phyloP scores from a whole-genome alignment of 225 moss, liverwort and hornwort species.

The Asterella californica region DNA sequence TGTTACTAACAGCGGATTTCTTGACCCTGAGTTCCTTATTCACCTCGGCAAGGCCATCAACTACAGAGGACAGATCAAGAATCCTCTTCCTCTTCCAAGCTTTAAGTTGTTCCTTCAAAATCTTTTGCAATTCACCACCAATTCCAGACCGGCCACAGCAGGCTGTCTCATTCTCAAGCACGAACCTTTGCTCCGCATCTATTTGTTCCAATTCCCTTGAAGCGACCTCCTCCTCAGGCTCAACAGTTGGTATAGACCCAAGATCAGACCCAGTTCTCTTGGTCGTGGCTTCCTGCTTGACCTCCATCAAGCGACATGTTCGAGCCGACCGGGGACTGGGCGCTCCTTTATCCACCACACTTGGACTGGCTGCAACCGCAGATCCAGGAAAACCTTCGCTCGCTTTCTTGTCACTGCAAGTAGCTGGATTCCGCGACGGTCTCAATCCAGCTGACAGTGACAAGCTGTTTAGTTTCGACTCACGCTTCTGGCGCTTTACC shows the following conservation, averaged over 20 bases:
- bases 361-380: neutral
- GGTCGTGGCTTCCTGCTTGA: neutral
- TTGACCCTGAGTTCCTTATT: slow-evolving; percentile 18
- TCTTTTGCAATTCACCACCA: neutral
- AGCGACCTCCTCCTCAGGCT: neutral
- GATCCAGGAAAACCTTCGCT: neutral
- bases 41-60: neutral
- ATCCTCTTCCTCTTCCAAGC: neutral
- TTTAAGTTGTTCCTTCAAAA: slow-evolving; percentile 7
- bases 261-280: neutral
- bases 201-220: neutral
- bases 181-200: neutral
- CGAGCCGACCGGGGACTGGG: neutral
- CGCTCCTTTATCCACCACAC: neutral
- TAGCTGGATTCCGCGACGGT: neutral
- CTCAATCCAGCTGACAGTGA: neutral
- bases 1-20: neutral
- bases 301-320: neutral
- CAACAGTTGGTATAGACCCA: neutral
- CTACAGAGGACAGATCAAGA: neutral
- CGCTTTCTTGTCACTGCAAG: neutral
- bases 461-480: slow-evolving; percentile 3
- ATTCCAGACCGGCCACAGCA: neutral
- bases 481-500: slow-evolving; percentile 10
- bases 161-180: neutral